A percentile compares a stretch with the other conserved stretches of the same genome.
Evolutionary conservation across 352 stramenopile species (phyloP).

Genomic region (Phytophthora tentaculata): DNA sequence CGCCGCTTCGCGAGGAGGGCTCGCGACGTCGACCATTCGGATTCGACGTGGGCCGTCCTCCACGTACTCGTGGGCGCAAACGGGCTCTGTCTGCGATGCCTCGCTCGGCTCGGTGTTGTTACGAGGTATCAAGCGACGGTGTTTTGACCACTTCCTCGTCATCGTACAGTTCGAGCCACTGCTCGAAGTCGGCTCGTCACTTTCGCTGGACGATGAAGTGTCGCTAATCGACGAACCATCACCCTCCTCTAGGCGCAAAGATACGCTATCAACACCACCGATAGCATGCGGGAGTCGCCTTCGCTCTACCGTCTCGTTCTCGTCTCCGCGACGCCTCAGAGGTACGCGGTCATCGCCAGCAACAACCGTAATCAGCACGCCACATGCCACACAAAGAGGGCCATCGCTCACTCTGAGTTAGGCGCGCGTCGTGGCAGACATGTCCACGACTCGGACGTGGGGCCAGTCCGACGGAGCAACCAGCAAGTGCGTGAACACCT

Average conservation of each 20-base stretch:
- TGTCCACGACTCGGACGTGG: constrained; percentile 24
- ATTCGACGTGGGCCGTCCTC: not conserved
- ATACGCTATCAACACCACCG: too few relatives aligned
- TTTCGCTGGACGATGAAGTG: too few relatives aligned
- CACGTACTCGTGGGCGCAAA: not conserved
- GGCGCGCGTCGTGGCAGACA: not conserved
- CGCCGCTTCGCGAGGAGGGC: constrained; percentile 3
- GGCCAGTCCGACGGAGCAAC: constrained; percentile 11
- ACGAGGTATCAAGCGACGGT: too few relatives aligned
- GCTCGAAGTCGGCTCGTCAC: too few relatives aligned
- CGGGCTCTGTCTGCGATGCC: not conserved
- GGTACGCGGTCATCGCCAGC: not conserved
- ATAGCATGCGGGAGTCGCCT: too few relatives aligned
- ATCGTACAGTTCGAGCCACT: too few relatives aligned
- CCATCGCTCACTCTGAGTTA: constrained; percentile 21
- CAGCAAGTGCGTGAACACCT: constrained; percentile 22
- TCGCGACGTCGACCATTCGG: constrained; percentile 3
- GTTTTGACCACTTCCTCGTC: too few relatives aligned
- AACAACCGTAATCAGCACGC: not conserved
- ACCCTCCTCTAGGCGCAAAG: too few relatives aligned
- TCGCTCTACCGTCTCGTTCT: too few relatives aligned
- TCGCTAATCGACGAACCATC: too few relatives aligned
- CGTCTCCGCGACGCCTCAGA: too few relatives aligned
- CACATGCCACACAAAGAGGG: constrained; percentile 15
- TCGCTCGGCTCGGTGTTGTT: too few relatives aligned